Evolutionary conservation across 345 rosid species (phyloP), one percentile per base, ranked within the genome.

Genomic region (Pseudoturritis turrita): DNA sequence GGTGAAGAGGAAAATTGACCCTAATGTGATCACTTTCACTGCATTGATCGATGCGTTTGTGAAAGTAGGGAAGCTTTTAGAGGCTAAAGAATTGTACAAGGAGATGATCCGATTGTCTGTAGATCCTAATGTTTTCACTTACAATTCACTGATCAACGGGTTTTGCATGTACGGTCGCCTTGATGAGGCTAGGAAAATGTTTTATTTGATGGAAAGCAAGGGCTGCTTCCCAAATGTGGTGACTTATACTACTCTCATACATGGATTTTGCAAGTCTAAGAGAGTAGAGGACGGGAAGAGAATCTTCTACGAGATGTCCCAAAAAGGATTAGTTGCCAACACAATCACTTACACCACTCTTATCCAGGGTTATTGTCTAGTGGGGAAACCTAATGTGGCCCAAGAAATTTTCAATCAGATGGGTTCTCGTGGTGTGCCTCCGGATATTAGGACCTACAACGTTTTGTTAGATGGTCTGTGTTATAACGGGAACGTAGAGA

Each of bases 61-160:
- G 36, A 73, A 73, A 65, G 53, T 9, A 37, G 66, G 81, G 65
- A 71, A 45, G 71, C 11, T 77, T 60, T 2, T 18, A 0, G 81
- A 81, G 19, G 87, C 85, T 44, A 28, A 12, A 17, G 64, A 52
- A 14, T 55, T 76, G 19, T 55, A 44, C 39, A 62, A 56, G 26
- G 23, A 55, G 62, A 78, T 83, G 85, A 62, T 57, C 10, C 26
- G 35, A 1, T 65, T 43, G 50, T 81, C 59, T 11, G 1, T 62
- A 23, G 47, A 19, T 5, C 87, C 87, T 53, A 65, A 65, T 43
- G 73, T 80, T 45, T 60, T 80, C 63, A 80, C 86, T 54, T 80
- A 75, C 70, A 82, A 35, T 21, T 70, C 86, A 0, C 19, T 82
- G 50, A 80, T 84, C 33, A 26, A 50, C 17, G 88, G 82, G 40